A percentile compares a stretch with the other conserved stretches of the same genome.
Conservation (phyloP, 2,329 filamentous ascomycete species). For the Pseudogymnoascus sp. region DNA sequence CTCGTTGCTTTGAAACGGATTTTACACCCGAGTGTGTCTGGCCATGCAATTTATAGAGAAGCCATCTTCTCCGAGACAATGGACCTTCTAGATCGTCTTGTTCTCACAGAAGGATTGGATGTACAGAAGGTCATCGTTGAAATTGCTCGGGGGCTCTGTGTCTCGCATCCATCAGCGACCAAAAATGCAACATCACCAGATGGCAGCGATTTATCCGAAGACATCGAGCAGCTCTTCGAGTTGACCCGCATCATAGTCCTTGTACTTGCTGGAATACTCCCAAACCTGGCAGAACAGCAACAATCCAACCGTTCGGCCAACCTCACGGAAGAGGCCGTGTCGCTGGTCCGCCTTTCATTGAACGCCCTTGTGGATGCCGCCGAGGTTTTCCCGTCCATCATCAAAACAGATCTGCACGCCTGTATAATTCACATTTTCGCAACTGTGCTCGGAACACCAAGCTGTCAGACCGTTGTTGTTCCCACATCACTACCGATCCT, state of each 20-base stretch:
- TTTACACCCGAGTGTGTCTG: constrained; percentile 84
- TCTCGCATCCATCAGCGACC: constrained; percentile 84
- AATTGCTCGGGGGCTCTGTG: constrained; percentile 81
- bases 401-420: constrained; percentile 91
- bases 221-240: constrained; percentile 97
- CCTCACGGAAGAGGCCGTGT: constrained; percentile 78
- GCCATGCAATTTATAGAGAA: constrained; percentile 92
- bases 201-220: constrained; percentile 72
- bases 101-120: constrained; percentile 80
- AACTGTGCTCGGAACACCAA: constrained; percentile 78
- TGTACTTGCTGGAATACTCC: constrained; percentile 78
- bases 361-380: constrained; percentile 89
- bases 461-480: constrained; percentile 81
- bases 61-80: constrained; percentile 96
- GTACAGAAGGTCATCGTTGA: constrained; percentile 91
- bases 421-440: constrained; percentile 96
- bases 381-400: constrained; percentile 91
- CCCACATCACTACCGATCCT: constrained; percentile 86
- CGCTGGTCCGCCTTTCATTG: constrained; percentile 70
- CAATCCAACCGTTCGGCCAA: constrained; percentile 59
- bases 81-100: constrained; percentile 86
- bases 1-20: constrained; percentile 91
- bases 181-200: constrained; percentile 58
- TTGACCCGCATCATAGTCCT: constrained; percentile 92
- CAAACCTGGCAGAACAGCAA: constrained; percentile 62